phyloP scores from a whole-genome alignment of 371 early-diverging fungal species.

The Batrachochytrium dendrobatidis region DNA sequence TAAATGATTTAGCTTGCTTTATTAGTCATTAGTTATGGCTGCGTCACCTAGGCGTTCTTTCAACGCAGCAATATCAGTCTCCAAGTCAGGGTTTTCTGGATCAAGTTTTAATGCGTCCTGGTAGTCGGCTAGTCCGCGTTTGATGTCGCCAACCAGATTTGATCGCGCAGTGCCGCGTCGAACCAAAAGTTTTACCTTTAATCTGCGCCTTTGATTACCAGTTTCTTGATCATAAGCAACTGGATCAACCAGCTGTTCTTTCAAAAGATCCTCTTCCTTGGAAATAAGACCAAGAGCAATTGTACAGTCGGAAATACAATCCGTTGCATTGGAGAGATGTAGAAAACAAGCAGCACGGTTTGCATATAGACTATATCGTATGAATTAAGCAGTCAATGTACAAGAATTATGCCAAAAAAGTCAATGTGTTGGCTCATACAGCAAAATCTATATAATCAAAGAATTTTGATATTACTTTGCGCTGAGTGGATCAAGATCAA shows the following conservation, averaged over 20 bases:
- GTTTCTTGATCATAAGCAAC: slow-evolving; percentile 14
- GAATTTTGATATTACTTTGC: too few species aligned
- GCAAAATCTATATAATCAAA: too few species aligned
- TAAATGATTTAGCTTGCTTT: neutral
- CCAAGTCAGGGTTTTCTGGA: slow-evolving; percentile 24
- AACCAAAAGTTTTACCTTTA: neutral
- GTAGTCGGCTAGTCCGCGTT: slow-evolving; percentile 23
- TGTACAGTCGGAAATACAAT: slow-evolving; percentile 32
- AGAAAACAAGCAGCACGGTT: slow-evolving; percentile 37
- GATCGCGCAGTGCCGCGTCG: neutral
- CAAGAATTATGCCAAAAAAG: neutral
- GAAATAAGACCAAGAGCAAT: slow-evolving; percentile 19
- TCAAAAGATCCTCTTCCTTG: slow-evolving; percentile 12
- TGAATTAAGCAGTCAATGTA: too few species aligned
- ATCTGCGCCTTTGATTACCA: slow-evolving; percentile 25
- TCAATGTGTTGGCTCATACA: neutral
- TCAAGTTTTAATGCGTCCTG: slow-evolving; percentile 26
- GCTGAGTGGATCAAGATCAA: slow-evolving; percentile 15
- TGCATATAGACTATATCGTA: slow-evolving; percentile 9
- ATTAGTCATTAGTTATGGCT: too few species aligned
- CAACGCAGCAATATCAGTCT: slow-evolving; percentile 14
- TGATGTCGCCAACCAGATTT: slow-evolving; percentile 4
- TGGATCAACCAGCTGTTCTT: slow-evolving; percentile 5
- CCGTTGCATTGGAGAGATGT: slow-evolving; percentile 11
- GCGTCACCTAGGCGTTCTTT: neutral